These are phyloP conservation scores for Solanum dulcamara DNA, from an alignment of 257 asterid genomes.

Conservation along the genomic window DNA sequence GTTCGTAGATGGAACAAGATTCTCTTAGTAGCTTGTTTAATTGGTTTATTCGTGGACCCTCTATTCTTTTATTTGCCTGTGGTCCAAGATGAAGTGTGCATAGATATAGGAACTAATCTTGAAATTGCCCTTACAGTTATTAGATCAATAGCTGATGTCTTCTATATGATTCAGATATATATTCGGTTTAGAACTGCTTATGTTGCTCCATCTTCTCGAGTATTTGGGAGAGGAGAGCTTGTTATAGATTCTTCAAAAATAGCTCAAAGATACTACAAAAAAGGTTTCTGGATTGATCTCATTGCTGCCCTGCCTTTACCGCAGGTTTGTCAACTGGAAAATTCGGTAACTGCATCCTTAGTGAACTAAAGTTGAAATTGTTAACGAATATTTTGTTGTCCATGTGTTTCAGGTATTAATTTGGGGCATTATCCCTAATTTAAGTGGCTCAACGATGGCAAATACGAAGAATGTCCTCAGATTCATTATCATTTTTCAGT, in stretches of 20 bases:
- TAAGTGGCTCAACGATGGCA: constrained; percentile 65
- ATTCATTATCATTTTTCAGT: constrained; percentile 72
- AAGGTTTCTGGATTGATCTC: constrained; percentile 58
- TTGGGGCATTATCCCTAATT: constrained; percentile 62
- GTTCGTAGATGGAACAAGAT: constrained; percentile 87
- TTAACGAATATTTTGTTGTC: background rate
- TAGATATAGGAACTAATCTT: constrained; percentile 52
- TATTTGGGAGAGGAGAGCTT: constrained; percentile 96
- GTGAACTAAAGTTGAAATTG: background rate
- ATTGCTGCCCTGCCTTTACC: constrained; percentile 91
- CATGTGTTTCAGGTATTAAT: constrained; percentile 41
- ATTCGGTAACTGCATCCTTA: background rate
- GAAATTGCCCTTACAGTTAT: constrained; percentile 54
- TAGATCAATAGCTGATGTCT: constrained; percentile 68
- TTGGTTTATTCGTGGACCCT: constrained; percentile 88
- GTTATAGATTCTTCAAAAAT: constrained; percentile 69
- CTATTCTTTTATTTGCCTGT: constrained; percentile 76
- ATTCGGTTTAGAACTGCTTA: constrained; percentile 69
- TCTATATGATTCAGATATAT: constrained; percentile 64
- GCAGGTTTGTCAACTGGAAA: constrained; percentile 44
- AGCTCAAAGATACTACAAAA: constrained; percentile 44
- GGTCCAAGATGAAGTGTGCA: constrained; percentile 45
- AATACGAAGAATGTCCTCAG: constrained; percentile 86
- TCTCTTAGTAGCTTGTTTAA: constrained; percentile 70
- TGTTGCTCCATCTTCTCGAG: constrained; percentile 97